Percentiles rank a stretch among this genome's conserved stretches.
Conservation (phyloP, 2,329 filamentous ascomycete species). For the Gremmenia infestans region DNA sequence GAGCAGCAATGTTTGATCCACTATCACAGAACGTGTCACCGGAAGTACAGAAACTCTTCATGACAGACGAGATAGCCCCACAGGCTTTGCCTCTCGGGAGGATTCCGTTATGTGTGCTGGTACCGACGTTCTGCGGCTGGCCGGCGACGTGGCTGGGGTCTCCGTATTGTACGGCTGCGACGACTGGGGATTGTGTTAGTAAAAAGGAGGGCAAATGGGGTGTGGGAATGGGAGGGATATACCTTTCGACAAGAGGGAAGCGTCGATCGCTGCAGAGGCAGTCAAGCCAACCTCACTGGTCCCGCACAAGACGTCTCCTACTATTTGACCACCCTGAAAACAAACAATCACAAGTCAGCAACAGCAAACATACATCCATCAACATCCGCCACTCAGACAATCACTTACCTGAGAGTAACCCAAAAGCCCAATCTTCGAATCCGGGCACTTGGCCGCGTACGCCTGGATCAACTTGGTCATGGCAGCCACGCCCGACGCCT, state of each 20-base stretch:
- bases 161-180: constrained; percentile 34
- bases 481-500: constrained; percentile 29
- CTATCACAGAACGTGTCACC: constrained; percentile 18
- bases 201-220: not conserved
- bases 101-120: constrained; percentile 23
- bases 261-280: constrained; percentile 11
- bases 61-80: not conserved
- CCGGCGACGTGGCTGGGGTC: constrained; percentile 32
- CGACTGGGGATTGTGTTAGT: constrained; percentile 16
- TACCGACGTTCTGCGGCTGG: constrained; percentile 31
- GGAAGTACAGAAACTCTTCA: constrained; percentile 16
- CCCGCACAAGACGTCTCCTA: constrained; percentile 29
- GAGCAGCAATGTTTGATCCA: constrained; percentile 10
- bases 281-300: constrained; percentile 22
- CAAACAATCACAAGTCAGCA: not conserved
- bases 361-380: constrained; percentile 1
- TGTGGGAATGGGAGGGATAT: not conserved
- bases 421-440: constrained; percentile 32
- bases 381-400: too few species aligned
- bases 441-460: constrained; percentile 29
- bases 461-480: constrained; percentile 28
- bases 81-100: constrained; percentile 17
- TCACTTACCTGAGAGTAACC: constrained; percentile 31
- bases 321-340: constrained; percentile 26
- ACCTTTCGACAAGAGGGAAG: not conserved